Percentiles rank a stretch among this genome's conserved stretches.
Evolutionary conservation across 2,329 filamentous ascomycete species (phyloP).

Genomic region (Albifimbria verrucaria): DNA sequence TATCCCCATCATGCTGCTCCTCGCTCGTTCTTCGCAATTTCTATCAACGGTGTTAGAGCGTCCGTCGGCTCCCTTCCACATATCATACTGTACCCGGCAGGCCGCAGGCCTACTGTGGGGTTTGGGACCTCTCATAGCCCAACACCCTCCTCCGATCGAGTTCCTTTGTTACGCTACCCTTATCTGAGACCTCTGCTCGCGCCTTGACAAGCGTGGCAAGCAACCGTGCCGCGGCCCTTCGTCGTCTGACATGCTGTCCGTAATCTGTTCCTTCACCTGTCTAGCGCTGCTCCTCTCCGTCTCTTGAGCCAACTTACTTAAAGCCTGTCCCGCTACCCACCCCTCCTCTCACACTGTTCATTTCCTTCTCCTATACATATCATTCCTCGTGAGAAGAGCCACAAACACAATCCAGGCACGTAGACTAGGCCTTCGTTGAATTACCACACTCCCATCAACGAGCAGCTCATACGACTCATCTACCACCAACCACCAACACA

Average conservation of each 20-base stretch:
- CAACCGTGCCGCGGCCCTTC: neutral
- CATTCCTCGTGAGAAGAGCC: too few relatives aligned
- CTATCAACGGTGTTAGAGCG: neutral
- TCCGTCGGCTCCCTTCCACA: neutral
- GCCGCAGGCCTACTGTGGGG: neutral
- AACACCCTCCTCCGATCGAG: neutral
- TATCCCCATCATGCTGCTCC: neutral
- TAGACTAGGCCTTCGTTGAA: too few relatives aligned
- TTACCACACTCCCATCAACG: too few relatives aligned
- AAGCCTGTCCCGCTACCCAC: neutral
- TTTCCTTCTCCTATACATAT: too few relatives aligned
- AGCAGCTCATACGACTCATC: too few relatives aligned
- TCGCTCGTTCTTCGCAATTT: neutral
- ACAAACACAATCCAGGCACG: too few relatives aligned
- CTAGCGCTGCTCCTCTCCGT: neutral
- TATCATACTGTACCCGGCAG: neutral
- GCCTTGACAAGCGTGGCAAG: too few relatives aligned
- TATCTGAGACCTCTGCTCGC: neutral
- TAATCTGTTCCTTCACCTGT: neutral
- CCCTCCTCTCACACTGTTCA: neutral
- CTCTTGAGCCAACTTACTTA: neutral
- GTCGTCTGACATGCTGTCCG: neutral
- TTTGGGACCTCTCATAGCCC: neutral
- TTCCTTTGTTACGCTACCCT: neutral
- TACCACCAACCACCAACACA: too few relatives aligned